A percentile compares a stretch with the other conserved stretches of the same genome.
Conservation (phyloP, 1,284 basidiomycete genomes). For the Puccinia coronata region DNA sequence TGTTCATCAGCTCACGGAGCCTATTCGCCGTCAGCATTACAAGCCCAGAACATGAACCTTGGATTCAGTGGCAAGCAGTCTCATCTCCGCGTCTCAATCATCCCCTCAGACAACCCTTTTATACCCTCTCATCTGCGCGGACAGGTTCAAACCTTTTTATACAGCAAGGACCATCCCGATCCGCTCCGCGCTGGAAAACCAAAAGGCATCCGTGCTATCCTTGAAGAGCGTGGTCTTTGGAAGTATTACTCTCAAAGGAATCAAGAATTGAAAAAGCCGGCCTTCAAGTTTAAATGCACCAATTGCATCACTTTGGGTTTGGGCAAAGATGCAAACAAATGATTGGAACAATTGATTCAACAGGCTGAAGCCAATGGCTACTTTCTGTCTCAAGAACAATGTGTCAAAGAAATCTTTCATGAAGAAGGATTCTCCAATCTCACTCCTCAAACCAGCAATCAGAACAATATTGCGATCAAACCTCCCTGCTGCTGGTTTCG, state of each 20-base stretch:
- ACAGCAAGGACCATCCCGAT: neutral
- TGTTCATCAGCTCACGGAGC: neutral
- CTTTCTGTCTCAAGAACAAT: neutral
- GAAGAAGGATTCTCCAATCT: neutral
- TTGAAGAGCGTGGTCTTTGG: constrained; percentile 3
- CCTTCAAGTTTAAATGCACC: neutral
- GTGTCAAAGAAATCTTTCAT: neutral
- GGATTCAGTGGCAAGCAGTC: neutral
- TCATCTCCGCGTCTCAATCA: neutral
- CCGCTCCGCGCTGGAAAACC: neutral
- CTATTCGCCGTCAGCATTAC: neutral
- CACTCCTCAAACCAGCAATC: neutral
- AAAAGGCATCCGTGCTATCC: neutral
- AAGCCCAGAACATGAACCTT: constrained; percentile 14
- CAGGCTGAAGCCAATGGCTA: neutral
- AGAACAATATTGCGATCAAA: neutral
- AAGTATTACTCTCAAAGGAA: neutral
- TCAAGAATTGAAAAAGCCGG: neutral
- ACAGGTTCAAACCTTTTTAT: neutral
- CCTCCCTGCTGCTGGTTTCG: constrained; percentile 9
- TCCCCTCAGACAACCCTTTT: neutral
- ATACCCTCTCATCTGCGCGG: constrained; percentile 3
- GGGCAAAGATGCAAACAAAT: neutral
- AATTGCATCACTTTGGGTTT: neutral
- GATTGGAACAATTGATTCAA: neutral